Evolutionary conservation across 2,329 filamentous ascomycete genomes (phyloP).

Genomic region (Ramularia endophylla): DNA sequence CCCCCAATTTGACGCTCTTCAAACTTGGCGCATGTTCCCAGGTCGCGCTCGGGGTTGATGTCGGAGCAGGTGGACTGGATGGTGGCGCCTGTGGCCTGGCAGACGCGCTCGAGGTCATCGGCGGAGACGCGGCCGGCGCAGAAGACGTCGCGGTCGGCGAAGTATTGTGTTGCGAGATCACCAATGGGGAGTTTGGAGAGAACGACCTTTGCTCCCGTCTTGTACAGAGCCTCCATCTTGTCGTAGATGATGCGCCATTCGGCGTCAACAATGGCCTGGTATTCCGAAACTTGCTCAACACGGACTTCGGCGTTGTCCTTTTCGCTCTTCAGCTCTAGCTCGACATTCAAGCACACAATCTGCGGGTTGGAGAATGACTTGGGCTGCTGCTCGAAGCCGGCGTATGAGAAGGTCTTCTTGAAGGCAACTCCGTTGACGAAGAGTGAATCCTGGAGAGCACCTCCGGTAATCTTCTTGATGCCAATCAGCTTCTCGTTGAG

Average conservation of each 20-base stretch:
- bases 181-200: conserved; percentile 96
- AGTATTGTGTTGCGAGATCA: conserved; percentile 90
- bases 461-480: conserved; percentile 96
- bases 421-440: conserved; percentile 98
- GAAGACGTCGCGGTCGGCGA: conserved; percentile 97
- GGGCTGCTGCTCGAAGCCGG: conserved; percentile 98
- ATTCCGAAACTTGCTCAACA: conserved; percentile 97
- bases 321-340: conserved; percentile 96
- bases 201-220: conserved; percentile 94
- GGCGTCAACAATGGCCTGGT: conserved; percentile 97
- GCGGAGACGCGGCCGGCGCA: conserved; percentile 88
- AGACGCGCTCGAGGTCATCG: conserved; percentile 93
- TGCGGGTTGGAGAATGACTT: conserved; percentile 92
- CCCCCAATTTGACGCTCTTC: conserved; percentile 97
- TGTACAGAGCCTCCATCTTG: conserved; percentile 91
- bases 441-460: conserved; percentile 89
- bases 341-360: conserved; percentile 96
- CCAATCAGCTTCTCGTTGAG: conserved; percentile 97
- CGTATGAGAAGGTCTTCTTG: conserved; percentile 99
- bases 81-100: conserved; percentile 87
- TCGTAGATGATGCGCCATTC: conserved; percentile 99
- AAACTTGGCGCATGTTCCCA: conserved; percentile 84
- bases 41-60: conserved; percentile 71
- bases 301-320: conserved; percentile 99
- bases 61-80: conserved; percentile 96